Percentiles rank a stretch among this genome's conserved stretches.
Evolutionary conservation across 805 yeast genomes (phyloP).

Genomic region (Saturnispora saitoi): DNA sequence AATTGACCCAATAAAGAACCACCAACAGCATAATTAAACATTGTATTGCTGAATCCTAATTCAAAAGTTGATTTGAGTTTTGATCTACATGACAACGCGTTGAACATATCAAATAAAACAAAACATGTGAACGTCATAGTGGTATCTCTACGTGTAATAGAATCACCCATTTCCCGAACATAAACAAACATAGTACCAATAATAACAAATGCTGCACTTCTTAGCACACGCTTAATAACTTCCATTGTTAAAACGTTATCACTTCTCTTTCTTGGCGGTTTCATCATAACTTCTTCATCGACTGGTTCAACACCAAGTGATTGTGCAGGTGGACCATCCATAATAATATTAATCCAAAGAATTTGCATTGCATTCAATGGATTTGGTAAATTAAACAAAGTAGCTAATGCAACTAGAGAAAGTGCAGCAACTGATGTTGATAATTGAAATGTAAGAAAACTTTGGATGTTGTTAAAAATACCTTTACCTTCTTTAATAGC

Average conservation of each 20-base stretch:
- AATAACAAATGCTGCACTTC: slow-evolving; percentile 70
- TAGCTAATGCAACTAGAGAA: slow-evolving; percentile 78
- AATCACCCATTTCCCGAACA: slow-evolving; percentile 77
- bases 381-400: slow-evolving; percentile 80
- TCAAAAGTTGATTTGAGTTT: slow-evolving; percentile 74
- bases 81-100: slow-evolving; percentile 90
- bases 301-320: slow-evolving; percentile 96
- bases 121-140: slow-evolving; percentile 98
- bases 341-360: slow-evolving; percentile 90
- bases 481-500: slow-evolving; percentile 98
- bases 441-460: slow-evolving; percentile 87
- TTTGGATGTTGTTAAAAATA: slow-evolving; percentile 90
- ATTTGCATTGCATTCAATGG: slow-evolving; percentile 98
- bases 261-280: slow-evolving; percentile 87
- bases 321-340: slow-evolving; percentile 99
- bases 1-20: slow-evolving; percentile 85
- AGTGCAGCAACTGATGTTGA: slow-evolving; percentile 95
- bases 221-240: slow-evolving; percentile 63
- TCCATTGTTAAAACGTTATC: slow-evolving; percentile 72
- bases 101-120: slow-evolving; percentile 93
- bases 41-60: slow-evolving; percentile 70
- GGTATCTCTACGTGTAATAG: slow-evolving; percentile 88
- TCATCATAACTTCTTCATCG: slow-evolving; percentile 88
- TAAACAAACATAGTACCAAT: slow-evolving; percentile 84
- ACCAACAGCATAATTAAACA: slow-evolving; percentile 91